A percentile compares a stretch with the other conserved stretches of the same genome.
These are phyloP conservation scores for Cardamine resedifolia DNA, from an alignment of 345 rosid species.

Conservation along the genomic window DNA sequence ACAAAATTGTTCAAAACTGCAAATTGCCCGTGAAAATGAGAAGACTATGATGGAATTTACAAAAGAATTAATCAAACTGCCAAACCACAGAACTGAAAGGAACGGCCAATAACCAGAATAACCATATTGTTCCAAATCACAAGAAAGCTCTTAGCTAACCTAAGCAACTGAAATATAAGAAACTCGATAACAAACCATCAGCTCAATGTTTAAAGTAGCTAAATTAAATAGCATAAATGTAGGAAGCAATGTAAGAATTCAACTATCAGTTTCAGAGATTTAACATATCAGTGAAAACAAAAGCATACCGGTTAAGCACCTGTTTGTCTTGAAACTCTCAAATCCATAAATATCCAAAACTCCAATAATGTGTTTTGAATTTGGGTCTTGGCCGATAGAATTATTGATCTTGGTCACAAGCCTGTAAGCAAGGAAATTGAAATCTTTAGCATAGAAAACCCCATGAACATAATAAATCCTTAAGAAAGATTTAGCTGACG, in stretches of 20 bases:
- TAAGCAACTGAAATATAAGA: constrained; percentile 23
- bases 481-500: not conserved
- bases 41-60: constrained; percentile 8
- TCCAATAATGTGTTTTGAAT: constrained; percentile 78
- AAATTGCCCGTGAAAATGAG: constrained; percentile 19
- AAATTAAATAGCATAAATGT: constrained; percentile 11
- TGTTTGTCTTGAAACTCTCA: constrained; percentile 99
- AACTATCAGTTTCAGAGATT: constrained; percentile 18
- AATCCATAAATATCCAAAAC: constrained; percentile 99
- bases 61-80: constrained; percentile 17
- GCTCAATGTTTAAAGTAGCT: constrained; percentile 21
- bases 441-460: constrained; percentile 10
- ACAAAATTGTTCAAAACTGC: constrained; percentile 98
- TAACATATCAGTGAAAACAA: constrained; percentile 40
- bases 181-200: constrained; percentile 16
- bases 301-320: constrained; percentile 99
- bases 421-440: constrained; percentile 48
- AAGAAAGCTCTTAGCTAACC: constrained; percentile 16
- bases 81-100: constrained; percentile 23
- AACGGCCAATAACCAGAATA: constrained; percentile 19
- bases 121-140: constrained; percentile 21
- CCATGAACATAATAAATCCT: not conserved
- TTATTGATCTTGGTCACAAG: constrained; percentile 84
- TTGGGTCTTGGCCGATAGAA: constrained; percentile 89
- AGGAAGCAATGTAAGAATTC: not conserved